Base-by-base conservation (phyloP, 1,284 basidiomycete genomes). In the Cystobasidiaceae sp. region DNA sequence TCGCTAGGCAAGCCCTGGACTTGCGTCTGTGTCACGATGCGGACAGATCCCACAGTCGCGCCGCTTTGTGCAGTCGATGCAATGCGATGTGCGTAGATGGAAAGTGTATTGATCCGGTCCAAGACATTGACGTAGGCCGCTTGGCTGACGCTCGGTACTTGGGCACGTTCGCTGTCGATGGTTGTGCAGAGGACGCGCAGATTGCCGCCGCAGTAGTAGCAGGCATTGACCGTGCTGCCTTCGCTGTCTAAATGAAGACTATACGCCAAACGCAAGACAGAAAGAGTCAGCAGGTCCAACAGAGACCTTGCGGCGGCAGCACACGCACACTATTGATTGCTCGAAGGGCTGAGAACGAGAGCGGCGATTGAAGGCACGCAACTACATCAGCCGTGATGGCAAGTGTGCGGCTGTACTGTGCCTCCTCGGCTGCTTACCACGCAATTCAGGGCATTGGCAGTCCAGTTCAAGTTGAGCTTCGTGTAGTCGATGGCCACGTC, bases 401-500 rank as follows among this genome's bases (percentile, higher is more conserved):
- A 32, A 25, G 7, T 8, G 15, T 7, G 25, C 11, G 15, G 21
- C 11, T 33, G 11, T 51, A 17, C 21, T 7, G 49, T 28, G 15
- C 30, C 9, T 11, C 25, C 30, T 17, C 15, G 21, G 7, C 13
- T 8, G 11, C 32, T 7, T 55, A 55, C 52, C 33, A 30, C 49
- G 44, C 64, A 66, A 21, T 43, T 32, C 1, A 66, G 57, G 1
- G 64, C 15, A 19, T 51, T 19, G 2, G 57, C 45, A 2, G 64
- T 66, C 57, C 64, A 66, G 41, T 58, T 61, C 17, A 49, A 9
- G 11, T 46, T 21, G 4, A 66, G 57, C 5, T 60, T 11, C 11
- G 46, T 27, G 57, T 66, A 66, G 64, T 66, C 64, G 27, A 66
- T 43, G 2, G 62, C 21, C 7, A 34, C 46, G 27, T 43, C 55